Conservation (phyloP, 306 rosid genomes). For the Castanea crenata region DNA sequence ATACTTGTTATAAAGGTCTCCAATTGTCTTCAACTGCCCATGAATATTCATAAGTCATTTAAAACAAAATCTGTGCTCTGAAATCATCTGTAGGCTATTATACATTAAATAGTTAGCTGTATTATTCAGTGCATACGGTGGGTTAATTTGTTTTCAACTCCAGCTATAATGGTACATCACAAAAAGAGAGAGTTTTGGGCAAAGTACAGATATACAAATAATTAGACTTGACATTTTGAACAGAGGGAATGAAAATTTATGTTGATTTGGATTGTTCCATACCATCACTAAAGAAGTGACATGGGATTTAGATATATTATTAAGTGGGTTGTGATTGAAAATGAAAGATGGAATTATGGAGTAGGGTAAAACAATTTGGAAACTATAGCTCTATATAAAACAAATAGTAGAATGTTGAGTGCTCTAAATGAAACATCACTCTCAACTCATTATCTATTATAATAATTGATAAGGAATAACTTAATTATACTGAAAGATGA, state of each 20-base stretch:
- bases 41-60: no score
- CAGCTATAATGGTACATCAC: no score
- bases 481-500: not conserved
- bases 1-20: no score
- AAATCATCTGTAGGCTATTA: no score
- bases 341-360: no score
- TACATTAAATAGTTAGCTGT: no score
- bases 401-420: constrained; percentile 3
- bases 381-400: not conserved
- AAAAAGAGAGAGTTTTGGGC: no score
- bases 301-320: not conserved
- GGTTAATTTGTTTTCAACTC: no score
- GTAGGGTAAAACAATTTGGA: not conserved
- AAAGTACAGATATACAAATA: not conserved
- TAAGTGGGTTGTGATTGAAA: not conserved
- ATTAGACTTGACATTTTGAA: not conserved
- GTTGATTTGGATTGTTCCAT: not conserved
- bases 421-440: constrained; percentile 10
- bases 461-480: constrained; percentile 7
- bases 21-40: no score
- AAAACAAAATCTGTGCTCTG: no score
- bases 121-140: no score
- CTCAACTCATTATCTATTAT: not conserved
- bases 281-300: not conserved
- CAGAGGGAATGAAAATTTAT: not conserved